These are phyloP conservation scores for Tricholoma furcatifolium DNA, from an alignment of 768 basidiomycete genomes.

Conservation along the genomic window DNA sequence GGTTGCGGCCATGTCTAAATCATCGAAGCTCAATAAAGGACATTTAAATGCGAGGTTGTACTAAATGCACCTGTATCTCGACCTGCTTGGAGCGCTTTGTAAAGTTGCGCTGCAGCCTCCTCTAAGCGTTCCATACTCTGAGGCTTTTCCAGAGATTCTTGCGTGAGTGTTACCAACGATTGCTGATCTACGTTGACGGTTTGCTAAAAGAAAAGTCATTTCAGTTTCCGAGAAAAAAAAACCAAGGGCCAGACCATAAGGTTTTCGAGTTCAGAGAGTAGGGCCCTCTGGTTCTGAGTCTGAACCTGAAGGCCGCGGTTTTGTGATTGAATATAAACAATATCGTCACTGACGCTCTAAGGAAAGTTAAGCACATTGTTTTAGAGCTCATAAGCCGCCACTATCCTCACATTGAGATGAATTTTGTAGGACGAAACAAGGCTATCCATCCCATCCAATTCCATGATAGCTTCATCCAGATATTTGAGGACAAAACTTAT, in stretches of 20 bases:
- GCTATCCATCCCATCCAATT: constrained; percentile 88
- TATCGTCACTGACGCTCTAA: constrained; percentile 94
- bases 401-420: constrained; percentile 77
- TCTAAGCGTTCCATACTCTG: constrained; percentile 78
- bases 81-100: constrained; percentile 91
- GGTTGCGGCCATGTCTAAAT: constrained; percentile 90
- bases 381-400: not conserved
- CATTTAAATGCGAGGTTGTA: constrained; percentile 4
- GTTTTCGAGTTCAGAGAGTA: constrained; percentile 84
- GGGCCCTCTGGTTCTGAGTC: constrained; percentile 88
- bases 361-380: not conserved
- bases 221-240: not conserved
- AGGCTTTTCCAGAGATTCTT: constrained; percentile 85
- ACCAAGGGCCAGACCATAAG: constrained; percentile 48
- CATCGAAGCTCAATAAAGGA: constrained; percentile 2
- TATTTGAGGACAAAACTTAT: constrained; percentile 81
- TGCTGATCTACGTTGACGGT: constrained; percentile 91
- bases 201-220: constrained; percentile 50
- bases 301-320: constrained; percentile 97
- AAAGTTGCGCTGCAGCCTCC: constrained; percentile 81
- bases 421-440: constrained; percentile 93
- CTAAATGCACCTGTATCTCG: constrained; percentile 71
- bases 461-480: constrained; percentile 85
- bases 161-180: constrained; percentile 72
- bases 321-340: constrained; percentile 93